These are phyloP conservation scores for Echinochloa phyllopogon DNA, from an alignment of 176 grass and related monocot species.

Conservation along the genomic window DNA sequence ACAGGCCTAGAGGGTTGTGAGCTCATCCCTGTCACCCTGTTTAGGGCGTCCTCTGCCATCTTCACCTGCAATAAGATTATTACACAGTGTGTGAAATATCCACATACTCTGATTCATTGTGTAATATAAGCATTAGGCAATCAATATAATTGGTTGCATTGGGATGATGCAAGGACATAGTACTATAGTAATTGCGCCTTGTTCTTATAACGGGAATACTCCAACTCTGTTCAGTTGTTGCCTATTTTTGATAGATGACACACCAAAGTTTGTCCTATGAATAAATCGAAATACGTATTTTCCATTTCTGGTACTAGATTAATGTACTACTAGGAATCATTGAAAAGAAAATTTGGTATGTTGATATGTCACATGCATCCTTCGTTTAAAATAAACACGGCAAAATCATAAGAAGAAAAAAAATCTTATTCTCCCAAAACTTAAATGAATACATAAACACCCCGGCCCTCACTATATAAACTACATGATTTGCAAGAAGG, in stretches of 20 bases:
- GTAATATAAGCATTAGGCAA: background rate
- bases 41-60: constrained; percentile 74
- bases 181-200: background rate
- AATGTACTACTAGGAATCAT: background rate
- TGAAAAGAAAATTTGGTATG: background rate
- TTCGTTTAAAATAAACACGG: background rate
- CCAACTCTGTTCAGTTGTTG: background rate
- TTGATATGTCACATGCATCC: background rate
- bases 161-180: background rate
- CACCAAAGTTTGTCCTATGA: background rate
- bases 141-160: background rate
- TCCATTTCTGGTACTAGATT: background rate
- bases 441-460: background rate
- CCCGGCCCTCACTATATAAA: background rate
- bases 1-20: constrained; percentile 24
- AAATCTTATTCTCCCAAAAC: background rate
- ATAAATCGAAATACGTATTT: background rate
- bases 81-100: background rate
- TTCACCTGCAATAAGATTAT: constrained; percentile 58
- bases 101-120: background rate
- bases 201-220: background rate
- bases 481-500: background rate
- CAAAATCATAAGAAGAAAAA: background rate
- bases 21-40: constrained; percentile 42
- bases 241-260: background rate